Evolutionary conservation across 306 rosid species (phyloP).

Genomic region (Castanospermum australe): DNA sequence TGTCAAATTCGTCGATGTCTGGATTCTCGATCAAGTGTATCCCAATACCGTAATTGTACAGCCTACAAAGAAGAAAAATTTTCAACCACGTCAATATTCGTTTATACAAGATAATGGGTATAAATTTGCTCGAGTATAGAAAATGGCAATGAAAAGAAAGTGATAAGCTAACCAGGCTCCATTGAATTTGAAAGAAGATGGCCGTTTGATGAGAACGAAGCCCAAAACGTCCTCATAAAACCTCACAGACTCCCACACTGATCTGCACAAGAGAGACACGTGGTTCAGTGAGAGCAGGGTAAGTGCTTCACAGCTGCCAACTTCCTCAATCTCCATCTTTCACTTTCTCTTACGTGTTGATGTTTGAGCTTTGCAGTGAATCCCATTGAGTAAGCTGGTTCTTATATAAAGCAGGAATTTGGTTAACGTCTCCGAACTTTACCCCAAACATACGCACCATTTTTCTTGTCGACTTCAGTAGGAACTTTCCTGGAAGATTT

Average conservation of each 20-base stretch:
- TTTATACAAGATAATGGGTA: not conserved
- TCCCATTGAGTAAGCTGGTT: constrained; percentile 8
- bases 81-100: not conserved
- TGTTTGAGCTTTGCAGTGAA: constrained; percentile 27
- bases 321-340: constrained; percentile 71
- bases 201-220: constrained; percentile 77
- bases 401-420: constrained; percentile 38
- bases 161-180: constrained; percentile 66
- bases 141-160: not conserved
- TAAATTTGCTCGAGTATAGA: not conserved
- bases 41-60: constrained; percentile 81
- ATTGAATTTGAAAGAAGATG: constrained; percentile 80
- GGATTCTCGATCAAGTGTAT: constrained; percentile 82
- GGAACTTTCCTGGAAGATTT: constrained; percentile 69
- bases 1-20: constrained; percentile 46
- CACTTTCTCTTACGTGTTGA: not conserved
- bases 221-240: constrained; percentile 78
- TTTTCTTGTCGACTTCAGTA: constrained; percentile 11
- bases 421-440: not conserved
- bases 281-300: constrained; percentile 76
- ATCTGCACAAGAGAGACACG: constrained; percentile 67
- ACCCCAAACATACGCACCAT: not conserved
- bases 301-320: constrained; percentile 53
- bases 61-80: constrained; percentile 31
- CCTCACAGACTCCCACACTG: constrained; percentile 66